A percentile compares a stretch with the other conserved stretches of the same genome.
phyloP scores from a whole-genome alignment of 176 grass and related monocot genomes.

The Carex pumila region DNA sequence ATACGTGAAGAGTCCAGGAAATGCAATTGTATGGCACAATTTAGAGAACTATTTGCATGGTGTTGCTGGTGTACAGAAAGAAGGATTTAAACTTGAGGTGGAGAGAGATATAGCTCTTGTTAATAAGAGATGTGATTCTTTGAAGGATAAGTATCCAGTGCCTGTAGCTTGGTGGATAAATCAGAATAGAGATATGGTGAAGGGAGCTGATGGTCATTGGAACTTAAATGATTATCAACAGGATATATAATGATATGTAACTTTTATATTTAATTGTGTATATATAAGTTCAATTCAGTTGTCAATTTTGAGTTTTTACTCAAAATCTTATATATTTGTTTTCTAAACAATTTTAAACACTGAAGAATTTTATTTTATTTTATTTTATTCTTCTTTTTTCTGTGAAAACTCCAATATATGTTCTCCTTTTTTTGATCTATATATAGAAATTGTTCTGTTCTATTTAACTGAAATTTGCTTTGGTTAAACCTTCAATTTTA shows the following conservation, averaged over 20 bases:
- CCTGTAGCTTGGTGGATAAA: constrained; percentile 63
- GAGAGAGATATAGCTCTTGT: constrained; percentile 66
- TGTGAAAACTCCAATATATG: neutral
- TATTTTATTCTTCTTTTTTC: neutral
- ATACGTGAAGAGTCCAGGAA: constrained; percentile 58
- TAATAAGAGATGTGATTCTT: constrained; percentile 60
- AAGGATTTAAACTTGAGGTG: constrained; percentile 57
- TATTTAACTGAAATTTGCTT: neutral
- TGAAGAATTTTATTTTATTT: neutral
- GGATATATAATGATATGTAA: neutral
- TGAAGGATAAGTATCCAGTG: constrained; percentile 66
- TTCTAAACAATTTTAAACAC: neutral
- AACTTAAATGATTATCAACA: too few species aligned
- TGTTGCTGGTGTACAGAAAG: constrained; percentile 39
- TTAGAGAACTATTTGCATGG: constrained; percentile 80
- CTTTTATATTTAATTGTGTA: neutral
- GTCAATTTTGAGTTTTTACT: neutral
- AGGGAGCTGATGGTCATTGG: constrained; percentile 42
- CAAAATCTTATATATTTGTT: neutral
- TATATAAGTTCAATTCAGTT: neutral
- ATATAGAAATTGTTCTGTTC: neutral
- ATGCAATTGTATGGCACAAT: constrained; percentile 59
- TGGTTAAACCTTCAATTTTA: neutral
- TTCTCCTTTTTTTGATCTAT: neutral
- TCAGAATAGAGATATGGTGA: constrained; percentile 73